Evolutionary conservation across 768 basidiomycete genomes (phyloP).

Genomic region (Macrolepiota albuminosa): DNA sequence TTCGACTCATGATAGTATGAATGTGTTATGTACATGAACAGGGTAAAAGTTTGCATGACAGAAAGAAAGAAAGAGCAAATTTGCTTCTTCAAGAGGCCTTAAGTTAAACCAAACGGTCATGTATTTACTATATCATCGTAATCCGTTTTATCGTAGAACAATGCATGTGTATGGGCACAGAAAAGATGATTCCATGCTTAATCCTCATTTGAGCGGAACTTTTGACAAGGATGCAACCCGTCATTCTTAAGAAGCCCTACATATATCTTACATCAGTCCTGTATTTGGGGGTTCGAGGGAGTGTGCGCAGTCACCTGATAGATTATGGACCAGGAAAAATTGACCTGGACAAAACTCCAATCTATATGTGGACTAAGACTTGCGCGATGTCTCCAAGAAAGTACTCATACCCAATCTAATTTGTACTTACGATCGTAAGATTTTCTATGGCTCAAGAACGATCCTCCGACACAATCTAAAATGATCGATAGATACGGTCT

Average conservation of each 20-base stretch:
- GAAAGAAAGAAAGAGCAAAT: not conserved
- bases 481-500: not conserved
- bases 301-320: not conserved
- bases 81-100: too few species aligned
- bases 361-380: not conserved
- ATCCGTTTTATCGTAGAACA: not conserved
- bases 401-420: too few species aligned
- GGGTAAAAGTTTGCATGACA: not conserved
- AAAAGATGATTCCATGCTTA: not conserved
- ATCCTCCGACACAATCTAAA: not conserved
- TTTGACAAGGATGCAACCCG: not conserved
- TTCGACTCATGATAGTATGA: not conserved
- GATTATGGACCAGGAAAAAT: too few species aligned
- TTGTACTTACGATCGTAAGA: not conserved
- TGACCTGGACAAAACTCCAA: not conserved
- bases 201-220: not conserved
- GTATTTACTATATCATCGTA: not conserved
- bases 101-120: too few species aligned
- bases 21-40: not conserved
- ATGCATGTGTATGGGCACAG: not conserved
- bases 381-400: not conserved
- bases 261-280: not conserved
- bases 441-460: not conserved
- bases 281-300: not conserved
- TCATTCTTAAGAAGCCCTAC: not conserved